phyloP scores from a whole-genome alignment of 768 basidiomycete genomes.

The Leccinum uliginosum region DNA sequence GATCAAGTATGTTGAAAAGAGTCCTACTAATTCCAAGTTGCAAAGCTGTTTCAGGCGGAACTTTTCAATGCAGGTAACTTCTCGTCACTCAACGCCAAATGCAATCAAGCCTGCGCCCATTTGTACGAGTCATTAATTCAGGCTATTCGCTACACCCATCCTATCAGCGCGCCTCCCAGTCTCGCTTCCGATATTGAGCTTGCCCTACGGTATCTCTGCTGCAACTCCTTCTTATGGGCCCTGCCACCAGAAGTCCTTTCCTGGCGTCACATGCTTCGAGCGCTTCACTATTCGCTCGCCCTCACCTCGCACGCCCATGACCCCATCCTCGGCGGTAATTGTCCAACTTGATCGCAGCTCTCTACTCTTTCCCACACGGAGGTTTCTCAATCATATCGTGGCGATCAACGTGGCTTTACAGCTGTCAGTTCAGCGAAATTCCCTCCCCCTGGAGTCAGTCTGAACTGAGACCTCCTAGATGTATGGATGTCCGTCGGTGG shows the following conservation, averaged over 20 bases:
- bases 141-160: slow-evolving; percentile 4
- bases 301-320: slow-evolving; percentile 7
- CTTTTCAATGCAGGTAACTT: no score
- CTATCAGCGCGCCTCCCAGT: not conserved
- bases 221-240: not conserved
- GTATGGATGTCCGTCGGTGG: slow-evolving; percentile 26
- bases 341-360: slow-evolving; percentile 19
- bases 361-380: slow-evolving; percentile 16
- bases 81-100: no score
- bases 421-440: slow-evolving; percentile 9
- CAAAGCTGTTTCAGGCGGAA: no score
- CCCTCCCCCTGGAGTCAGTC: slow-evolving; percentile 29
- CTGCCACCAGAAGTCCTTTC: slow-evolving; percentile 4
- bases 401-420: slow-evolving; percentile 5
- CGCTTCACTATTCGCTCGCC: slow-evolving; percentile 3
- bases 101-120: no score
- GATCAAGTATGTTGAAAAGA: no score
- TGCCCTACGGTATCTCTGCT: not conserved
- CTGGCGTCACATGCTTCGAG: not conserved
- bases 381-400: slow-evolving; percentile 22
- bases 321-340: slow-evolving; percentile 10
- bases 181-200: not conserved
- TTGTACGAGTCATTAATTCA: no score
- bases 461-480: slow-evolving; percentile 6
- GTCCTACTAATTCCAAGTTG: no score